Percentiles rank a stretch among this genome's conserved stretches.
Conservation (phyloP, 1,284 basidiomycete species). For the Bjerkandera adusta region DNA sequence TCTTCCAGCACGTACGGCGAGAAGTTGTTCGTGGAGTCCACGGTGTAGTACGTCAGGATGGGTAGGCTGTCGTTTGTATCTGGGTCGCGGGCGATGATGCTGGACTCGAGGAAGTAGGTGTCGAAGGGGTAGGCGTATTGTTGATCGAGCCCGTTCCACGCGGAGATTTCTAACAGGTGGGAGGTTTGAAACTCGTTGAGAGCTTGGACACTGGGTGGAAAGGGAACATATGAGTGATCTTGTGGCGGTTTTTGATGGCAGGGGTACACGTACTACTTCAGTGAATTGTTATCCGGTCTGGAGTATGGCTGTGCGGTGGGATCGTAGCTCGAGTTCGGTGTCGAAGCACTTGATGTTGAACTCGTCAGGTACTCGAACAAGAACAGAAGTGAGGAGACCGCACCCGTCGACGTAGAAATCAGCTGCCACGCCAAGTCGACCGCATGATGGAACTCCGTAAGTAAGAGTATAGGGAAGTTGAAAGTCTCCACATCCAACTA, state of each 20-base stretch:
- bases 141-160: slow-evolving; percentile 20
- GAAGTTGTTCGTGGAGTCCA: slow-evolving; percentile 18
- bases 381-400: not conserved
- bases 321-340: slow-evolving; percentile 15
- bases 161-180: slow-evolving; percentile 17
- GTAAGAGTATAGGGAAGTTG: slow-evolving; percentile 1
- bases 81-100: slow-evolving; percentile 13
- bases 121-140: slow-evolving; percentile 21
- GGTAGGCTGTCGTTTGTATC: slow-evolving; percentile 15
- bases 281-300: slow-evolving; percentile 2
- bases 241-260: not conserved
- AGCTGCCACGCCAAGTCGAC: slow-evolving; percentile 10
- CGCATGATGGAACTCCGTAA: slow-evolving; percentile 13
- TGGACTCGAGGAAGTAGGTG: slow-evolving; percentile 17
- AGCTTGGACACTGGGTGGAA: slow-evolving; percentile 13
- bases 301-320: slow-evolving; percentile 10
- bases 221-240: not conserved
- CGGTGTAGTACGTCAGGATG: slow-evolving; percentile 15
- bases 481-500: slow-evolving; percentile 17
- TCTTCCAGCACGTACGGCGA: slow-evolving; percentile 8
- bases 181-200: slow-evolving; percentile 16
- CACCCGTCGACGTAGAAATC: slow-evolving; percentile 20
- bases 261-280: slow-evolving; percentile 5
- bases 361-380: too few species aligned
- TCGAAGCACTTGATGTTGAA: slow-evolving; percentile 13